Evolutionary conservation across 1,284 basidiomycete species (phyloP), one percentile per base, ranked within the genome.

Genomic region (Ustilago lituana): DNA sequence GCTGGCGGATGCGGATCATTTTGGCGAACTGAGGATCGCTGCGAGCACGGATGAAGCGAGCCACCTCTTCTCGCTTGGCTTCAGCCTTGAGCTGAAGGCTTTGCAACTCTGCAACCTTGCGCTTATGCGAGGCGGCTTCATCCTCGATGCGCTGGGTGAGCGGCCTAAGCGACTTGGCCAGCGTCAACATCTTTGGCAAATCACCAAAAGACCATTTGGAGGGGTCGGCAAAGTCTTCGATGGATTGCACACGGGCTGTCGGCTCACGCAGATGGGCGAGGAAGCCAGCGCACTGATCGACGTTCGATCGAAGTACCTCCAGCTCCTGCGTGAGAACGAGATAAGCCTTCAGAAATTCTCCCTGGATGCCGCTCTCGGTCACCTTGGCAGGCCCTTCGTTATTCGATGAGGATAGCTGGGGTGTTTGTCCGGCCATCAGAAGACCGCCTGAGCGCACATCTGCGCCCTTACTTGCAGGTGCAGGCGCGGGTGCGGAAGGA

Each of bases 1-100:
- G 85, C n/a, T 89, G 89, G 48, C 91, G 86, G 1, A 88, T 84
- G 78, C 88, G 90, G 36, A 94, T 83, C 86, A 93, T 89, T 74
- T 88, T 90, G 12, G 89, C 87, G 80, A 92, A 92, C 38, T 90
- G 89, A 2, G 87, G 86, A 76, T 94, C 92, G 37, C 85, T 86
- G 57, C 88, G 88, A 0, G 91, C 91, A 65, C 87, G 88, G 47
- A 88, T 86, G 81, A 92, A 92, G 2, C 91, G 86, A 4, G 72
- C 61, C 2, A 68, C 64, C 41, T 81, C 79, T 26, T 80, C 78
- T 2, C 74, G 63, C 57, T 81, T 81, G 22, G 74, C 75, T 37
- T 79, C 77, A 79, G 85, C 83, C 76, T 86, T 86, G 40, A 86
- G 70, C 73, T 86, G 81, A 29, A 79, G 60, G 26, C 83, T 83